A percentile compares a stretch with the other conserved stretches of the same genome.
Conservation (phyloP, 345 rosid genomes). For the Punica granatum region DNA sequence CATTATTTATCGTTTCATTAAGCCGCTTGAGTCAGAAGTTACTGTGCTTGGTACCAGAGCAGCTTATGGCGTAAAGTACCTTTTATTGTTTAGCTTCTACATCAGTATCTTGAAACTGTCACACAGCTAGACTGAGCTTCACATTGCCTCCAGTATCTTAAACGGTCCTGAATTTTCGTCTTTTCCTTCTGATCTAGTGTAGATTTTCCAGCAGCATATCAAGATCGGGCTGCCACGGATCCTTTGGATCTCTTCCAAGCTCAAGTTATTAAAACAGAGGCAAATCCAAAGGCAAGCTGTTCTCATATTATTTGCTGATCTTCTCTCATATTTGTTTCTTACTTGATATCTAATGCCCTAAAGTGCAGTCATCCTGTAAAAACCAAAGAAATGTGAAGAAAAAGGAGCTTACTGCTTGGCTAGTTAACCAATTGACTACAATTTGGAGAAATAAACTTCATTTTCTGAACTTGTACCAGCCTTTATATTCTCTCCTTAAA, state of each 20-base stretch:
- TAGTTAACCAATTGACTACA: too few relatives aligned
- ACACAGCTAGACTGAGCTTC: background rate
- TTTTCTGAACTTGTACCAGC: too few relatives aligned
- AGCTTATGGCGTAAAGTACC: background rate
- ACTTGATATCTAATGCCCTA: background rate
- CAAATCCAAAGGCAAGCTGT: slow-evolving; percentile 72
- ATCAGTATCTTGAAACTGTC: background rate
- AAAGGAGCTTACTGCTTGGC: too few relatives aligned
- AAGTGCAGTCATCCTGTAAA: background rate
- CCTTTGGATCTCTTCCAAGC: slow-evolving; percentile 85
- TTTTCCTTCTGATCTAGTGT: slow-evolving; percentile 50
- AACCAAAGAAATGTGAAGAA: slow-evolving; percentile 1
- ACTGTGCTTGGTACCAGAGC: background rate
- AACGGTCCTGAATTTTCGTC: background rate
- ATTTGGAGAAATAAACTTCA: too few relatives aligned
- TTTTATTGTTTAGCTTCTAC: too few relatives aligned
- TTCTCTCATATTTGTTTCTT: background rate
- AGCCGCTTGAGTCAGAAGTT: background rate
- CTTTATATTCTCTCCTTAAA: too few relatives aligned
- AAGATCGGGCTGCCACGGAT: slow-evolving; percentile 59
- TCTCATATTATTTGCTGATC: slow-evolving; percentile 4
- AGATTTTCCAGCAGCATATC: slow-evolving; percentile 81
- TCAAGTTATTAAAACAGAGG: slow-evolving; percentile 44
- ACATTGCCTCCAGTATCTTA: background rate
- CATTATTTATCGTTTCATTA: background rate